A percentile compares a stretch with the other conserved stretches of the same genome.
Evolutionary conservation across 2,329 filamentous ascomycete species (phyloP).

Genomic region (Tothia fuscella): DNA sequence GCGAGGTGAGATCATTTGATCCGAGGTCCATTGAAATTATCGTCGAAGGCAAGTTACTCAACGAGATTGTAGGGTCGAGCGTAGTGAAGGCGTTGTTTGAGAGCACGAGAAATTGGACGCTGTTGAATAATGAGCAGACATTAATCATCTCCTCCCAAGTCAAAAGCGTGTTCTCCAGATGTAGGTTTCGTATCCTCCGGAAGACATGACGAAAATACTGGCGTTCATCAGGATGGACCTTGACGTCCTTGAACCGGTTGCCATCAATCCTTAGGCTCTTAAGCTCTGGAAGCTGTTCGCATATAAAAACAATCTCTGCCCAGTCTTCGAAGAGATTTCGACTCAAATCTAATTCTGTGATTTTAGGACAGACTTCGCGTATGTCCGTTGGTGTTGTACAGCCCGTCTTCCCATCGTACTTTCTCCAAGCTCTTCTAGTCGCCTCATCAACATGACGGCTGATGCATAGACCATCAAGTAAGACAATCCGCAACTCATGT

Average conservation of each 20-base stretch:
- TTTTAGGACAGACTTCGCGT: slow-evolving; percentile 40
- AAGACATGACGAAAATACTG: slow-evolving; percentile 20
- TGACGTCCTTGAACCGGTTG: slow-evolving; percentile 49
- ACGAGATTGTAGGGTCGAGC: not conserved
- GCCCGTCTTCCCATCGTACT: slow-evolving; percentile 18
- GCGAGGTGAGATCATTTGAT: slow-evolving; percentile 43
- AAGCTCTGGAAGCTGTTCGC: slow-evolving; percentile 54
- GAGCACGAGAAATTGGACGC: slow-evolving; percentile 1
- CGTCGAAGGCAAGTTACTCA: slow-evolving; percentile 16
- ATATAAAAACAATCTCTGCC: slow-evolving; percentile 57
- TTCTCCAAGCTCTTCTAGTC: not conserved
- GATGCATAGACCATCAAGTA: slow-evolving; percentile 68
- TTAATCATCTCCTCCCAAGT: slow-evolving; percentile 22
- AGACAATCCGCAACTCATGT: slow-evolving; percentile 64
- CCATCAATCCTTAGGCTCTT: slow-evolving; percentile 48
- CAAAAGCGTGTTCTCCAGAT: slow-evolving; percentile 37
- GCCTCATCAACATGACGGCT: slow-evolving; percentile 10
- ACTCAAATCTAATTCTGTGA: slow-evolving; percentile 69
- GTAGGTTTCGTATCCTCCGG: slow-evolving; percentile 31
- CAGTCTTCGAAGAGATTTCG: slow-evolving; percentile 67
- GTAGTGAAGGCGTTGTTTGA: not conserved
- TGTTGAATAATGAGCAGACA: not conserved
- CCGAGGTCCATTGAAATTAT: slow-evolving; percentile 16
- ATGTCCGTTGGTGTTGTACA: slow-evolving; percentile 37
- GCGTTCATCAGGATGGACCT: slow-evolving; percentile 17